Evolutionary conservation across 2,329 filamentous ascomycete genomes (phyloP).

Genomic region (Aspergillus sp.): DNA sequence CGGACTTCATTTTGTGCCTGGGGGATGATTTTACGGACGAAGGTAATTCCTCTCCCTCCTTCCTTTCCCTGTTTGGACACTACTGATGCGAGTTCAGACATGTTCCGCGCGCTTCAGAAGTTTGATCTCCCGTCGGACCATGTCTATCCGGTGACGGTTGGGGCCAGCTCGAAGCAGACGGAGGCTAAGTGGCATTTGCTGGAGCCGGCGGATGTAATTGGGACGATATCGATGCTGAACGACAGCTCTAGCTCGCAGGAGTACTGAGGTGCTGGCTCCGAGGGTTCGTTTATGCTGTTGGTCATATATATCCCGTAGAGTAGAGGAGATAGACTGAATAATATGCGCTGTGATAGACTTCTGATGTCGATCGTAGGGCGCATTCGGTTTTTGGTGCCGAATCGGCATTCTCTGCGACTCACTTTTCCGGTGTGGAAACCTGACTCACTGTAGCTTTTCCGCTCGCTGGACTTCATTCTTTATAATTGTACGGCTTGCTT

Average conservation of each 20-base stretch:
- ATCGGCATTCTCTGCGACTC: too few relatives aligned
- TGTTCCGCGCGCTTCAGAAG: constrained; percentile 69
- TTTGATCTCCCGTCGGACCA: constrained; percentile 52
- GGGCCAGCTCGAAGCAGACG: constrained; percentile 84
- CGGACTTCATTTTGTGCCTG: constrained; percentile 81
- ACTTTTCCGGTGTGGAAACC: too few relatives aligned
- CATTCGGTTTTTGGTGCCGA: too few relatives aligned
- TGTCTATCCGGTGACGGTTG: constrained; percentile 85
- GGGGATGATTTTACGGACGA: constrained; percentile 98
- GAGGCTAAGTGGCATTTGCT: constrained; percentile 82
- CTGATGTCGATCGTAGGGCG: too few relatives aligned
- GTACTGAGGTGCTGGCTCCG: too few relatives aligned
- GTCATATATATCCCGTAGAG: too few relatives aligned
- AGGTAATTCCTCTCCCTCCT: constrained; percentile 48
- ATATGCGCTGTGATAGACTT: too few relatives aligned
- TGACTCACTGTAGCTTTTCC: too few relatives aligned
- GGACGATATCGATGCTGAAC: constrained; percentile 48
- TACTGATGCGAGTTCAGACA: constrained; percentile 40
- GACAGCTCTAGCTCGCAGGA: constrained; percentile 27
- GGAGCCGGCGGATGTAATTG: constrained; percentile 80
- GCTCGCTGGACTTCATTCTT: too few relatives aligned
- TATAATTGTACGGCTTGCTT: too few relatives aligned
- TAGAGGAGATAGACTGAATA: too few relatives aligned
- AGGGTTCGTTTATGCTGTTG: too few relatives aligned
- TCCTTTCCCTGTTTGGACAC: not conserved